phyloP scores from a whole-genome alignment of 2,329 filamentous ascomycete genomes.

The Penicillium sp. region DNA sequence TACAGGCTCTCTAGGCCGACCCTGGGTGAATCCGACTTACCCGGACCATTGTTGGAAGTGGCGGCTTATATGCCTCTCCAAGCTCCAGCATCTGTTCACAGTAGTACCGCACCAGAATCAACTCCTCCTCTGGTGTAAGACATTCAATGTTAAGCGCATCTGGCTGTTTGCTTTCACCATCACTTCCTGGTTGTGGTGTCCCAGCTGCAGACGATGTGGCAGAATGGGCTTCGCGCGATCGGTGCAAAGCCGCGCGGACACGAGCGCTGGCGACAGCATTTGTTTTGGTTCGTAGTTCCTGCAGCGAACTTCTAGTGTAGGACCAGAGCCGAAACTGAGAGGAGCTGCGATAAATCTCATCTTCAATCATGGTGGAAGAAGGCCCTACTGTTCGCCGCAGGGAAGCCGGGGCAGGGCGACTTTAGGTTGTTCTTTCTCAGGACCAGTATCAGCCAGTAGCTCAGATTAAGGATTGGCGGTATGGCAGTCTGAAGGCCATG shows the following conservation, averaged over 20 bases:
- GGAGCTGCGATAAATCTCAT: conserved; percentile 83
- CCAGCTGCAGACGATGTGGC: conserved; percentile 32
- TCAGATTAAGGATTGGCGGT: too few relatives aligned
- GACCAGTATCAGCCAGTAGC: too few relatives aligned
- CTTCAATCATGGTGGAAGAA: conserved; percentile 67
- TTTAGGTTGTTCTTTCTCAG: too few relatives aligned
- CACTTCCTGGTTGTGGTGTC: conserved; percentile 31
- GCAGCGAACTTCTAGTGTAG: conserved; percentile 71
- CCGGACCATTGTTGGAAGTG: conserved; percentile 59
- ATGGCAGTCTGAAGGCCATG: too few relatives aligned
- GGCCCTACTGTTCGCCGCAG: neutral
- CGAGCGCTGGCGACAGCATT: conserved; percentile 74
- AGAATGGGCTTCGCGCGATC: conserved; percentile 41
- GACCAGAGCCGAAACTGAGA: conserved; percentile 93
- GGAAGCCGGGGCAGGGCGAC: too few relatives aligned
- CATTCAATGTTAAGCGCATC: conserved; percentile 62
- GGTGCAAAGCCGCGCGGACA: conserved; percentile 56
- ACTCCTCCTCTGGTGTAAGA: conserved; percentile 78
- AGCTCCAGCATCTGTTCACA: conserved; percentile 59
- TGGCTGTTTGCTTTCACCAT: conserved; percentile 32
- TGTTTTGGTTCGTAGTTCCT: conserved; percentile 69
- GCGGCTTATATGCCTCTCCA: conserved; percentile 57
- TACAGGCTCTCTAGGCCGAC: too few relatives aligned
- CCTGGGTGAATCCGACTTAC: conserved; percentile 44
- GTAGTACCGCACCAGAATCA: conserved; percentile 76